Evolutionary conservation across 768 basidiomycete genomes (phyloP), one percentile per base, ranked within the genome.

Genomic region (Dioszegia aurantiaca): DNA sequence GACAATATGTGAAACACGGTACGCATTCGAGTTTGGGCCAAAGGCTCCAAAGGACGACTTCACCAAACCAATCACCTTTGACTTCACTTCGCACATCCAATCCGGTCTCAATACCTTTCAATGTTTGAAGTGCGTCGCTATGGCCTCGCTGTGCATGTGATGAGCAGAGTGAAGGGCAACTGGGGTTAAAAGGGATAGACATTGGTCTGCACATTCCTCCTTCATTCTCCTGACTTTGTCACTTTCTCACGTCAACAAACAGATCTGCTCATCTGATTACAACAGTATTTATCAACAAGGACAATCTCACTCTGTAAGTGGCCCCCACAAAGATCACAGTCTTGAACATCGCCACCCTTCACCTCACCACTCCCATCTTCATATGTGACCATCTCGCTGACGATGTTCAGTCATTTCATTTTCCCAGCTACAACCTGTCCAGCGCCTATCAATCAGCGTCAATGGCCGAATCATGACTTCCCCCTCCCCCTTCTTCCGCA

Each of bases 1-100:
- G 33, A 33, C 33, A 6, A 6, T 33, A 33, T 6, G 33, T 33
- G 33, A 33, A 33, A 33, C 33, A 33, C 14, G 8, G 14, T 6
- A 33, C 8, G 33, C 8, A 33, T n/a, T n/a, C n/a, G 14, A 33
- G 33, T 14, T 17, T 17, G 16, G 40, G 6, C 40, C 40, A 41
- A 41, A 41, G 40, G 43, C n/a, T n/a, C 40, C 40, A 37, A 37
- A 37, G 36, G 40, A n/a, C 6, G 8, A 42, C 40, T 47, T 47
- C 46, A 31, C 46, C 11, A 28, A 31, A 30, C 28, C 26, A 31
- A 17, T 47, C 46, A 28, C 19, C 19, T 27, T 43, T 43, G 41
- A 43, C 44, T 45, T 47, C 46, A 47, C 46, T 47, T 47, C 46
- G 46, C 46, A 30, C 46, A 17, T 47, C 46, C 46, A 47, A 28